Base-by-base conservation (phyloP, 1,284 basidiomycete species). In the Anthracocystis panici-leucophaei region DNA sequence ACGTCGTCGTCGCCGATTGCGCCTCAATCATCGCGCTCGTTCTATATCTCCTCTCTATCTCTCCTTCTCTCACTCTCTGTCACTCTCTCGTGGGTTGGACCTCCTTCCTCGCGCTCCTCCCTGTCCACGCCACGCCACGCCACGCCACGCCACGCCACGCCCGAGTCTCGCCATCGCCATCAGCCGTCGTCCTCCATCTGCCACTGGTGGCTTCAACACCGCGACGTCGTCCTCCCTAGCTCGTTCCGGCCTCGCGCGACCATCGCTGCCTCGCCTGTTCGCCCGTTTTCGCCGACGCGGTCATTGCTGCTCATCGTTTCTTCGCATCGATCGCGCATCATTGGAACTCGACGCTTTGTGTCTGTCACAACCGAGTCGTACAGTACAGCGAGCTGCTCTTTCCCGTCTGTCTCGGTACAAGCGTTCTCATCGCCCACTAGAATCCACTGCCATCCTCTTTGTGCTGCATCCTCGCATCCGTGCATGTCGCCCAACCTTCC, bases 21-120 rank as follows among this genome's bases (percentile, higher is more conserved):
- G 35, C 35, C 35, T 16, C 35, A 38, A 16, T 6, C 35, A 38
- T 38, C 14, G 35, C 46, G 6, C 46, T 29, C 46, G 10, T 20
- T 31, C 29, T 49, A 27, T 5, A n/a, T 16, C 46, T 29, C 25
- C 25, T 18, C 29, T 20, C 48, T 18, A 25, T 5, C 25, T 18
- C 23, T 12, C 27, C 9, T 23, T 18, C 46, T 25, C 42, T 14
- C 14, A 10, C 21, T 23, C 21, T 45, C 2, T 23, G 25, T 45
- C 42, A 45, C 42, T 25, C 42, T 48, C 46, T 29, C 27, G 27
- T 31, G 48, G 48, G 48, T 31, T n/a, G 48, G 48, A 49, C n/a
- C 18, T 49, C 27, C 48, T 20, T n/a, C 7, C 45, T 46, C 45
- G 45, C 45, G 45, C 45, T 25, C 7, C 46, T 29, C 7, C 16